phyloP scores from a whole-genome alignment of 2,329 filamentous ascomycete genomes.

The Fusarium verticillioides region DNA sequence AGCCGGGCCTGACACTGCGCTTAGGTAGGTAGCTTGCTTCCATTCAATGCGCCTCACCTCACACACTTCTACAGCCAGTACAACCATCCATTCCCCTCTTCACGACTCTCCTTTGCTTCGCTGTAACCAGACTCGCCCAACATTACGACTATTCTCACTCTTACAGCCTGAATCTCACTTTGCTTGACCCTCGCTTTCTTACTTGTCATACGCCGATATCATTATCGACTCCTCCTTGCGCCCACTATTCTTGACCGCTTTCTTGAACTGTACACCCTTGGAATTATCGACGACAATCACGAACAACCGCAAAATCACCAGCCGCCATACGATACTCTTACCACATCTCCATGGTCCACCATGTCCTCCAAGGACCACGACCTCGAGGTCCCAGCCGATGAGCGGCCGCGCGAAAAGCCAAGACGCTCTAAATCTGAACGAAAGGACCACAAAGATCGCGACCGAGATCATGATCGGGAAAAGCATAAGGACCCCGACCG shows the following conservation, averaged over 20 bases:
- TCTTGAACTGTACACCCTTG: constrained; percentile 18
- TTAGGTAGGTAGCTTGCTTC: constrained; percentile 17
- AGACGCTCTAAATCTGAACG: constrained; percentile 54
- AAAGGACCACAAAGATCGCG: constrained; percentile 52
- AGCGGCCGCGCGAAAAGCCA: constrained; percentile 54
- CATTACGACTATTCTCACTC: constrained; percentile 9
- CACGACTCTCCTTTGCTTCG: constrained; percentile 25
- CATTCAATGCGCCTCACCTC: constrained; percentile 24
- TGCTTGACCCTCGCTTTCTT: not conserved
- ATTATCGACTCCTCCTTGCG: constrained; percentile 7
- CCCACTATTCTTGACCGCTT: constrained; percentile 27
- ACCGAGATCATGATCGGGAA: constrained; percentile 48
- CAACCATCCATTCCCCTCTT: constrained; percentile 32
- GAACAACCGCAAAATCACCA: constrained; percentile 12
- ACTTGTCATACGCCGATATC: constrained; percentile 2
- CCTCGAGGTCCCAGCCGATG: constrained; percentile 51
- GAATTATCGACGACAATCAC: constrained; percentile 21
- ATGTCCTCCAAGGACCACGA: constrained; percentile 58
- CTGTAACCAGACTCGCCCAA: constrained; percentile 15
- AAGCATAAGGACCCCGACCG: constrained; percentile 49
- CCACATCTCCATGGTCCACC: constrained; percentile 44
- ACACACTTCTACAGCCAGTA: constrained; percentile 29
- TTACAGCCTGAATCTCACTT: constrained; percentile 13
- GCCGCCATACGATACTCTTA: constrained; percentile 8
- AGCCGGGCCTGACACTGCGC: constrained; percentile 35